Evolutionary conservation across 1,139 yeast species (phyloP), one percentile per base, ranked within the genome.

Genomic region (Suhomyces kunorum): DNA sequence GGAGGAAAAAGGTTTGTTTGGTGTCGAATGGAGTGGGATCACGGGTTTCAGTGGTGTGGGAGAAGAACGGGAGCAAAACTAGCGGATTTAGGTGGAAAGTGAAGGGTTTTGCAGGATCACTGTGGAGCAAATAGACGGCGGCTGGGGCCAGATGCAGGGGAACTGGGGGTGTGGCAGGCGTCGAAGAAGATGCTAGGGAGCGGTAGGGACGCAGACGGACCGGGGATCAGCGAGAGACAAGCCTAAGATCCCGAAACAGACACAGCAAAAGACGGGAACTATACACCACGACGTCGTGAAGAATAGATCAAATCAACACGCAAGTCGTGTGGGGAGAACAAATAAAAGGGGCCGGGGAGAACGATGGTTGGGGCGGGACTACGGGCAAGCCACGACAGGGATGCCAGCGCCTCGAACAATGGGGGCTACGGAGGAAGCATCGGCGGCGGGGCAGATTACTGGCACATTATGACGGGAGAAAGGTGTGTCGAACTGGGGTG

Each of bases 261-360:
- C 31, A 13, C 30, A 20, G 30, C 25, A 27, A 26, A 26, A 8
- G 30, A 27, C 20, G 18, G 19, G 30, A 33, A 26, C 36, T 19
- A 20, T 12, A n/a, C 16, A 15, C 13, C 24, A 16, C 26, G 14
- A 35, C 16, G 18, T 17, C 6, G 20, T 34, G 36, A 25, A 36
- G 27, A 28, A 9, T 26, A 40, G 43, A 40, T 40, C 43, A 36
- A 40, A 40, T 36, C 43, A 40, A 40, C 38, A 28, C 38, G 32
- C 16, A 23, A 26, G 43, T 40, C 39, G 43, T 40, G 43, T 28
- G 39, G 12, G 24, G 28, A 29, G 38, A 7, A 24, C 22, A 22
- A 33, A 22, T n/a, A n/a, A 18, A 29, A 30, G 19, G 31, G 39
- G 34, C 28, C 24, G 8, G 6, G 17, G 30, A 4, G 18, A 8